Base-by-base conservation (phyloP, 83 land plant species). In the Diphasiastrum complanatum region DNA sequence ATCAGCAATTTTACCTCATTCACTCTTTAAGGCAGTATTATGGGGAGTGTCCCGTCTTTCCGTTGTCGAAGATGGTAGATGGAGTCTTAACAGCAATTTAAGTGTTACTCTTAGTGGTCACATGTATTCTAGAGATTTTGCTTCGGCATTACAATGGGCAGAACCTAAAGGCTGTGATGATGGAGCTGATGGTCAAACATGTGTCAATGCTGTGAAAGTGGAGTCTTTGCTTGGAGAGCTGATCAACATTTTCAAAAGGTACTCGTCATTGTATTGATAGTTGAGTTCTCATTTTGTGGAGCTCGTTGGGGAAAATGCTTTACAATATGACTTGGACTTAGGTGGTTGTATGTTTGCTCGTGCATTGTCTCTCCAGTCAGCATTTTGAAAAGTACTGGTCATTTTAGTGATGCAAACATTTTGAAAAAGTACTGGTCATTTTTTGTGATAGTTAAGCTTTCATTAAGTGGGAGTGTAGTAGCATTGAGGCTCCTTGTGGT, bases 141-240 rank as follows among this genome's bases (percentile, higher is more conserved):
- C 76, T 35, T 8, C 68, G 48, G 50, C 81, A 49, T 71, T 85
- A 59, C 78, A 54, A 4, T 93, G 98, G 98, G 81, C 75, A 68
- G 56, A 33, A 5, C 91, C 96, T 47, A 79, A 67, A 67, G 98
- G 98, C 54, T 83, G 78, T 62, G 85, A 93, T 83, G 95, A 89
- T 78, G 83, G 87, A 58, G 80, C 79, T 47, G 85, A 78, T 64
- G 83, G 81, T 14, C 77, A 73, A 50, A 66, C 59, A 38, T 77
- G 81, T 6, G 64, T 50, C 60, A 93, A 89, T 67, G 78, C 91
- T 33, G 51, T 93, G 1, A 69, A 60, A 67, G 71, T 70, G 14
- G 65, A 83, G 41, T n/a, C 56, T 6, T 38, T 47, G 31, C 58
- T 33, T 20, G 25, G 57, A 22, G 71, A 77, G 58, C 47, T 90